These are phyloP conservation scores for Fusarium dlaminii DNA, from an alignment of 2,329 filamentous ascomycete species.

Conservation along the genomic window DNA sequence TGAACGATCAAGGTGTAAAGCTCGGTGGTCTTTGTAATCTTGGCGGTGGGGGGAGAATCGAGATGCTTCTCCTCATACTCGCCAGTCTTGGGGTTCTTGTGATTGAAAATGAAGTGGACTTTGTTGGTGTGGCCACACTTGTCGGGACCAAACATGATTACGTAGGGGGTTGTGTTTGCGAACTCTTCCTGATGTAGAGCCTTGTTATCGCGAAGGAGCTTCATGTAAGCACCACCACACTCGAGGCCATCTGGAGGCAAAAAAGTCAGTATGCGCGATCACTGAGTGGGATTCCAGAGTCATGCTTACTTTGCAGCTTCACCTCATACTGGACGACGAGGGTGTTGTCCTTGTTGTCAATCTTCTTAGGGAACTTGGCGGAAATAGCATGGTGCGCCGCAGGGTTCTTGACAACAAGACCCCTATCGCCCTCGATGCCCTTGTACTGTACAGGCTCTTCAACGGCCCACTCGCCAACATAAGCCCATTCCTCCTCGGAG, in stretches of 20 bases:
- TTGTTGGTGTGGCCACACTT: constrained; percentile 99
- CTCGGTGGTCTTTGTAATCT: constrained; percentile 89
- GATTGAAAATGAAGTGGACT: constrained; percentile 98
- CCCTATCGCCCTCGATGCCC: constrained; percentile 94
- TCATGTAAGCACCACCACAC: constrained; percentile 98
- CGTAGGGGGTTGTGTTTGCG: constrained; percentile 95
- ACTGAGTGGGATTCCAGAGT: background rate
- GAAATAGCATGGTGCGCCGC: constrained; percentile 99
- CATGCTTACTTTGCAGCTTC: constrained; percentile 88
- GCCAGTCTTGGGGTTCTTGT: constrained; percentile 99
- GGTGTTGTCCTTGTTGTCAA: constrained; percentile 97
- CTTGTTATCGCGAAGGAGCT: constrained; percentile 98
- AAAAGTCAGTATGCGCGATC: constrained; percentile 44
- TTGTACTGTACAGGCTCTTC: constrained; percentile 92
- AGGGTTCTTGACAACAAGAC: constrained; percentile 96
- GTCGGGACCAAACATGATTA: constrained; percentile 99
- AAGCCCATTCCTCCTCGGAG: constrained; percentile 92
- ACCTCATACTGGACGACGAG: constrained; percentile 99
- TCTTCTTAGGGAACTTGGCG: constrained; percentile 95
- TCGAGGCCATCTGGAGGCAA: constrained; percentile 80
- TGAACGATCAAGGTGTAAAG: constrained; percentile 97
- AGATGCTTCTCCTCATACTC: constrained; percentile 99
- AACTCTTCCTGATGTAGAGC: constrained; percentile 97
- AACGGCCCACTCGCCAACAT: constrained; percentile 94
- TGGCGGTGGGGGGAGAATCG: constrained; percentile 81